A percentile compares a stretch with the other conserved stretches of the same genome.
These are phyloP conservation scores for Arabis alpina DNA, from an alignment of 345 rosid species.

Conservation along the genomic window DNA sequence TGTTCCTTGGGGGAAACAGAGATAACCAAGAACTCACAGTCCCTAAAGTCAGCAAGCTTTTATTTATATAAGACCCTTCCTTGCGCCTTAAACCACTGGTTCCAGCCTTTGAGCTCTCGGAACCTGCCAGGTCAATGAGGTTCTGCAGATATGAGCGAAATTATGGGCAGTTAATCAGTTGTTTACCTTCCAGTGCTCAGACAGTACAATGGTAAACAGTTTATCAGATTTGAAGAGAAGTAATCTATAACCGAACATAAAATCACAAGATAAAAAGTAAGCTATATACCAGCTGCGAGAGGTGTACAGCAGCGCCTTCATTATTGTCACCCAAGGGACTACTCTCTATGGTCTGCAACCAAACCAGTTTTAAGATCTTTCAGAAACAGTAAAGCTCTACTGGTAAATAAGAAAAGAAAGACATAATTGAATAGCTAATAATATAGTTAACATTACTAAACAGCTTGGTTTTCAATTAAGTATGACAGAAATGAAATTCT, in stretches of 20 bases:
- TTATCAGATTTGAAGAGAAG: conserved; percentile 6
- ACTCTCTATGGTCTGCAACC: conserved; percentile 86
- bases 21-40: conserved; percentile 67
- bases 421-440: background rate
- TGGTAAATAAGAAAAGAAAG: conserved; percentile 13
- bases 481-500: background rate
- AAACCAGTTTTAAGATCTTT: conserved; percentile 29
- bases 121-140: conserved; percentile 99
- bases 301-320: conserved; percentile 80
- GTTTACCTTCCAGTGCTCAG: conserved; percentile 14
- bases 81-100: conserved; percentile 91
- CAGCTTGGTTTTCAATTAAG: background rate
- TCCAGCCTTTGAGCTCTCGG: conserved; percentile 98
- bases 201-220: conserved; percentile 16
- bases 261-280: conserved; percentile 39
- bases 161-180: conserved; percentile 28
- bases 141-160: conserved; percentile 73
- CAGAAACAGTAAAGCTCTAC: conserved; percentile 16
- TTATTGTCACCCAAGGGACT: conserved; percentile 75
- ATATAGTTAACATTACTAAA: conserved; percentile 4
- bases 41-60: conserved; percentile 96
- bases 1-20: conserved; percentile 28
- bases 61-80: conserved; percentile 97
- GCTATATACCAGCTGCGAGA: conserved; percentile 89
- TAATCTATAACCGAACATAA: conserved; percentile 26